These are phyloP conservation scores for Plasmodium vivax DNA, from an alignment of 169 alveolate genomes.

Conservation along the genomic window DNA sequence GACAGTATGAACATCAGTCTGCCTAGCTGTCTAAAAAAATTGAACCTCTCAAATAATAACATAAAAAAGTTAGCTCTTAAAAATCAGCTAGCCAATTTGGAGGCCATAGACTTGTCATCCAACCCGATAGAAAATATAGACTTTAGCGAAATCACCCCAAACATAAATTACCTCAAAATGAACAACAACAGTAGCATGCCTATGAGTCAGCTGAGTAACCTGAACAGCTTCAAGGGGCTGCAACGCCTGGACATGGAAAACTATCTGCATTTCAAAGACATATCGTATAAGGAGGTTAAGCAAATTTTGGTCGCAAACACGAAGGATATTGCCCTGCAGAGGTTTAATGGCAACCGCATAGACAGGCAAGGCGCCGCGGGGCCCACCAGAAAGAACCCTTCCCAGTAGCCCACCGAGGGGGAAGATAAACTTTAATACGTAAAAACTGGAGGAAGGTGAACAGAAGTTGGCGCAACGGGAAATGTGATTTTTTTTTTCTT, in stretches of 20 bases:
- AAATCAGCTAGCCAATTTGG: constrained; percentile 27
- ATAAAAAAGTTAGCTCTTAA: constrained; percentile 35
- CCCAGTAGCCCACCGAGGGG: background rate
- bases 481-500: background rate
- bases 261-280: constrained; percentile 46
- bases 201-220: constrained; percentile 5
- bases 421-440: background rate
- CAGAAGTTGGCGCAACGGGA: background rate
- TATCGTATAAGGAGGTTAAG: constrained; percentile 32
- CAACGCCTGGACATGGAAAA: constrained; percentile 28
- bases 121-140: constrained; percentile 53
- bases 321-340: constrained; percentile 21
- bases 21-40: constrained; percentile 17
- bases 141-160: constrained; percentile 15
- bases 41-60: constrained; percentile 39
- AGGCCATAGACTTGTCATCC: constrained; percentile 41
- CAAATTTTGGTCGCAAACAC: constrained; percentile 20
- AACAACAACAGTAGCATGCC: constrained; percentile 32
- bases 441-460: background rate
- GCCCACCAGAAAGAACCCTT: background rate
- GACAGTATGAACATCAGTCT: constrained; percentile 2
- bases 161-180: constrained; percentile 23
- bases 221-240: constrained; percentile 21
- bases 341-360: constrained; percentile 35
- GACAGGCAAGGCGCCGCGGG: background rate